These are phyloP conservation scores for Xylariaceae sp. DNA, from an alignment of 2,329 filamentous ascomycete species.

Conservation along the genomic window DNA sequence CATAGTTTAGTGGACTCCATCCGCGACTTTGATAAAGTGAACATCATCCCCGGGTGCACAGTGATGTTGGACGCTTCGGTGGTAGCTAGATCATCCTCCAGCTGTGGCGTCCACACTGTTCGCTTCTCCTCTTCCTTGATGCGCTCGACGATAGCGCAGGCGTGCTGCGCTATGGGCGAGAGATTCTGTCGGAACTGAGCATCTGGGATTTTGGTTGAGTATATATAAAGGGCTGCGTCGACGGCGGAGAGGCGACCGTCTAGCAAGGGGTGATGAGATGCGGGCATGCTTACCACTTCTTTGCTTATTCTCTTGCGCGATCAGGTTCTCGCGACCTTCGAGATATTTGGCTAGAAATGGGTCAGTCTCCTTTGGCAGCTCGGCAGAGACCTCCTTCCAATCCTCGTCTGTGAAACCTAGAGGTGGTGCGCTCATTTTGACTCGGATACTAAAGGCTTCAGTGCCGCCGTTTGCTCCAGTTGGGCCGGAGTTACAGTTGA, in stretches of 20 bases:
- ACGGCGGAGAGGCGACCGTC: too few relatives aligned
- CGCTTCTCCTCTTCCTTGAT: slow-evolving; percentile 75
- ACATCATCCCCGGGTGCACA: slow-evolving; percentile 90
- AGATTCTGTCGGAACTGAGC: slow-evolving; percentile 68
- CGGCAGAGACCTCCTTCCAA: slow-evolving; percentile 54
- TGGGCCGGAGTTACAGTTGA: background rate
- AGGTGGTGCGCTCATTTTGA: slow-evolving; percentile 13
- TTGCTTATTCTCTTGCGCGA: slow-evolving; percentile 75
- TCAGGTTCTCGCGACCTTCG: slow-evolving; percentile 68
- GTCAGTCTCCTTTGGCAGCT: slow-evolving; percentile 58
- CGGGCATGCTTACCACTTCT: slow-evolving; percentile 66
- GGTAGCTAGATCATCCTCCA: slow-evolving; percentile 66
- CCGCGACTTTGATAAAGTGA: slow-evolving; percentile 75
- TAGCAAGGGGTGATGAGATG: slow-evolving; percentile 5
- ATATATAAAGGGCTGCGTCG: too few relatives aligned
- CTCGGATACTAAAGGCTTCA: background rate
- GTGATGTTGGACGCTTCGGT: slow-evolving; percentile 55
- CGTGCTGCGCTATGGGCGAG: slow-evolving; percentile 72
- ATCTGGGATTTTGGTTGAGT: slow-evolving; percentile 42
- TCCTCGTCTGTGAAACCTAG: slow-evolving; percentile 46
- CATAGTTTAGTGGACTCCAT: slow-evolving; percentile 84
- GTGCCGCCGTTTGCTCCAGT: background rate
- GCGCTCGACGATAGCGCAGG: slow-evolving; percentile 72
- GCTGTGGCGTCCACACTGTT: slow-evolving; percentile 70
- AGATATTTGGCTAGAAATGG: slow-evolving; percentile 82